Base-by-base conservation (phyloP, 192 early-diverging fungal genomes). In the Backusella luteola region DNA sequence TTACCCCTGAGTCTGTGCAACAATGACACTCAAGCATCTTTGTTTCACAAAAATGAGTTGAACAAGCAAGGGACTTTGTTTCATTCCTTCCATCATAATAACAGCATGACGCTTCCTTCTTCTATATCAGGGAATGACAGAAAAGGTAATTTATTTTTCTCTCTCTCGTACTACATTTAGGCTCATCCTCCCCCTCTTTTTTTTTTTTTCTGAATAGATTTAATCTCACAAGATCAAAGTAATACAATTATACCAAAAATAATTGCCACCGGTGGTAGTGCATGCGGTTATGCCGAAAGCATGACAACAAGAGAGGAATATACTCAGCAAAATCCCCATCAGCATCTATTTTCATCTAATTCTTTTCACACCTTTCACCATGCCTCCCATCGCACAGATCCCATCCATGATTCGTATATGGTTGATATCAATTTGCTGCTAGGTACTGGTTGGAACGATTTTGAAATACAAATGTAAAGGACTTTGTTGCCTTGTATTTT, bases 401-500 rank as follows among this genome's bases (percentile, higher is more conserved):
- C 23, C 12, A 12, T 12, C 36, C 29, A 23, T 42, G 71, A 77
- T 66, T 34, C 76, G 3, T 77, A 63, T 41, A 77, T 66, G 69
- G 15, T 72, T n/a, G 76, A 77, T 66, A 34, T 69, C 8, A 71
- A 71, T 32, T 8, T 66, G 6, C 23, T 77, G 2, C 15, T 77
- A 4, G 69, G 69, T 3, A 59, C 76, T 4, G 69, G 69, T 32
- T 71, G 69, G 76, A 72, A 77, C 46, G 76, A 77, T 14, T 77
- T 77, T 77, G 76, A 77, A 66, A 34, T 77, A 35, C 76, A 77
- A 77, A 71, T 77, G 76, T 77, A 66, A 56, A 63, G 14, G 9
- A 29, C 1, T 63, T 11, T 63, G 29, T 11, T 3, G 14, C 7
- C 56, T 63, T 63, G 56, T 63, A 63, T 63, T 63, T 63, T 8